Evolutionary conservation across 2,329 filamentous ascomycete genomes (phyloP), one percentile per base, ranked within the genome.

Genomic region (Botrytis squamosa): DNA sequence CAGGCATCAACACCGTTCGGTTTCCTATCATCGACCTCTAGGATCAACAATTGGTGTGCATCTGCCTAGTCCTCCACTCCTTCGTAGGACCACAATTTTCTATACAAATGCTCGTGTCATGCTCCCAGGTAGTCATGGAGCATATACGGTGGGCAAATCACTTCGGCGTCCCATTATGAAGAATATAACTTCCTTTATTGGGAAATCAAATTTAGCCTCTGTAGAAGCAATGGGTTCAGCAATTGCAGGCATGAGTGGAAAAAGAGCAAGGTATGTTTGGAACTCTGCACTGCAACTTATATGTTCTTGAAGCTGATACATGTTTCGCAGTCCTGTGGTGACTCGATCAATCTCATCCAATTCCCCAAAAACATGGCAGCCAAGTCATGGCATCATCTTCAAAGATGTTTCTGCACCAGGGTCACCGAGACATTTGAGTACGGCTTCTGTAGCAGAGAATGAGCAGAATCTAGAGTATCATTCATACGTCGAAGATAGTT

Each of bases 311-410:
- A 38, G 59, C 67, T 73, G 57, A 70, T 68, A 14, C 25, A 5
- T 8, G 2, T 59, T 38, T 9, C 36, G 33, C 29, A 74, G 73
- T 42, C 44, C 73, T 12, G 52, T 49, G 49, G 25, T 60, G 20
- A 40, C 62, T 72, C 73, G 73, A 67, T 62, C 73, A 44, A 66
- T 67, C n/a, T n/a, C 38, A 10, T 64, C 64, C 16, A 75, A 46
- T 40, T 62, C 70, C 38, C 38, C 75, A 65, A 80, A 79, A 67
- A 77, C 81, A 42, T 85, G 84, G 84, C 80, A 81, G 70, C 80
- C 81, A 7, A 80, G 76, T n/a, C 79, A 81, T 71, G 83, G 83
- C 55, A 82, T 85, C 70, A 80, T 83, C 4, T 85, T 85, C 75
- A 76, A 77, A 49, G 72, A 77, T 44, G 71, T 63, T 55, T 55